Base-by-base conservation (phyloP, 345 rosid species). In the Rubroshorea leprosula region DNA sequence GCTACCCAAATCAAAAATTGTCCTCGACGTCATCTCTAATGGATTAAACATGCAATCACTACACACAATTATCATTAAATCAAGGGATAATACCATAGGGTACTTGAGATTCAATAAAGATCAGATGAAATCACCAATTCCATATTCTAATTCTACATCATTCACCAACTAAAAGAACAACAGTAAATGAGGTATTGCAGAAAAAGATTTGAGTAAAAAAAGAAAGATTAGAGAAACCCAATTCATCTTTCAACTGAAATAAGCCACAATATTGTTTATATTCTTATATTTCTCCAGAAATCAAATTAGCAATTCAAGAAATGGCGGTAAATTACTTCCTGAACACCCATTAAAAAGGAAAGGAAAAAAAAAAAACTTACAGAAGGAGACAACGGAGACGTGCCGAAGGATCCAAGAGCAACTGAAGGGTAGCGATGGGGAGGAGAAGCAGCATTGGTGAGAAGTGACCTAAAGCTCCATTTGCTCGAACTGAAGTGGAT, bases 331-430 rank as follows among this genome's bases (percentile, higher is more conserved):
- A 41, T 41, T 41, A 8, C 12, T 41, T 8, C 16, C 45, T 41
- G 45, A 29, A 18, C 38, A 50, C 0, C 6, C 31, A 41, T 11
- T 7, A 51, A 61, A 19, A 1, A 35, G 5, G 35, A 29, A 9
- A 51, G 31, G n/a, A 11, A 7, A 29, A 19, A 0, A 23, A 23
- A 11, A 49, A 19, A 62, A 51, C 80, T 72, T 72, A 87, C 89
- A 47, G 72, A 76, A 19, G 56, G 61, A 57, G 76, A 62, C 58
- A 49, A 24, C 25, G 27, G 73, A 46, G 71, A 57, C 29, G 70
- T 61, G n/a, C 54, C 49, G 14, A 61, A 63, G 15, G 76, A 72
- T 27, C 57, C 49, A n/a, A 46, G 21, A 27, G 62, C 61, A 14
- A 61, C 52, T 0, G 80, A 55, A 31, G 70, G 47, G 61, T 17